Base-by-base conservation (phyloP, 176 grass and related monocot genomes). In the Raddia distichophylla region DNA sequence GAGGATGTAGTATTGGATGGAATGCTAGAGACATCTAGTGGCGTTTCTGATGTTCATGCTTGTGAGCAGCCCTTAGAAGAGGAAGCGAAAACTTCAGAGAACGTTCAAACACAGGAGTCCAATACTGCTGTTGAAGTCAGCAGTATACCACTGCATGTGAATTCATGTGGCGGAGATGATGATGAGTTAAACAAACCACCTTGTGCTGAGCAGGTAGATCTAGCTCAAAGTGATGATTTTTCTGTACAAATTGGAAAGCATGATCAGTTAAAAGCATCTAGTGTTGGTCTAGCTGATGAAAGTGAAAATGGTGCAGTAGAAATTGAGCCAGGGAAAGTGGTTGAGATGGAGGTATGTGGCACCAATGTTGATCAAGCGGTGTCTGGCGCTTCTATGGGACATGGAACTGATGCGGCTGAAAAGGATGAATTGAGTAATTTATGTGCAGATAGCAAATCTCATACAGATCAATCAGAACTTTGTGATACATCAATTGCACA, bases 281-380 rank as follows among this genome's bases (percentile, higher is more conserved):
- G 13, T 74, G 67, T 46, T 77, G 43, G 34, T 52, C 53, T 85
- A 62, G 14, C 71, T 75, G 68, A 84, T 82, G 82, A 63, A 67
- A 47, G 42, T 61, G 76, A 52, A 19, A 48, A 75, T 67, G 62
- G 7, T 84, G 54, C 66, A 66, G 43, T 73, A 55, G 64, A 50
- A 54, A 60, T 54, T 59, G 79, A 90, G 20, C 13, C 6, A 5
- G 74, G 61, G 61, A 33, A 60, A 54, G 68, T 80, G 71, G 42
- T 33, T 54, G 64, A 58, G 10, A 72, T 35, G 32, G 64, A 75
- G 73, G 19, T 73, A 45, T 85, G 47, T 45, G 47, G 60, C 6
- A 73, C 32, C 61, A 14, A 51, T 72, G 72, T 73, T 50, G 71
- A 34, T 56, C 65, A 48, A 83, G 51, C 73, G 75, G 35, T 72